Percentiles rank a stretch among this genome's conserved stretches.
Evolutionary conservation across 176 grass and related monocot species (phyloP).

Genomic region (Raddia distichophylla): DNA sequence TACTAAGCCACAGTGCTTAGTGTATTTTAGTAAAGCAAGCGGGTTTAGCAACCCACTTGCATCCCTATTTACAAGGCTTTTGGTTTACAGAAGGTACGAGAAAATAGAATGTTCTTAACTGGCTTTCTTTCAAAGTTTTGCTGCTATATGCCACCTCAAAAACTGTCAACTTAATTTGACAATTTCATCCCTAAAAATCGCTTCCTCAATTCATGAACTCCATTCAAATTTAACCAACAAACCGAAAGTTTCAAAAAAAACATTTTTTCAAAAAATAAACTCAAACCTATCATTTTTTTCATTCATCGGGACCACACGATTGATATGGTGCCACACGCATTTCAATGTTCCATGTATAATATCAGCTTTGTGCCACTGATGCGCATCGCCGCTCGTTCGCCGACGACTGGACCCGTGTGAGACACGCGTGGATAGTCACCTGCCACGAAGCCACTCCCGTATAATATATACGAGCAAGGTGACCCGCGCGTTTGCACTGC

Average conservation of each 20-base stretch:
- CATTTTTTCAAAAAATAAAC: not conserved
- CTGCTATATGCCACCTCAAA: not conserved
- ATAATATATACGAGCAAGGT: not conserved
- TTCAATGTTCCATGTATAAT: not conserved
- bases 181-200: not conserved
- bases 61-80: not conserved
- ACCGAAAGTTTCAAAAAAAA: not conserved
- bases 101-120: not conserved
- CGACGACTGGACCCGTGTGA: too few relatives aligned
- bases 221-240: not conserved
- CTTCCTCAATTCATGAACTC: not conserved
- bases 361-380: not conserved
- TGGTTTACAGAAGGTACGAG: not conserved
- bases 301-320: not conserved
- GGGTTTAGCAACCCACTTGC: too few relatives aligned
- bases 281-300: not conserved
- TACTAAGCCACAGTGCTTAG: too few relatives aligned
- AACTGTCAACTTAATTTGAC: not conserved
- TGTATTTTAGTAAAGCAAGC: too few relatives aligned
- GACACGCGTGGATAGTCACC: too few relatives aligned
- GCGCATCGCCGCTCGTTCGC: too few relatives aligned
- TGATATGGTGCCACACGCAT: not conserved
- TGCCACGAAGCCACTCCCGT: too few relatives aligned
- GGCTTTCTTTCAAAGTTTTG: not conserved
- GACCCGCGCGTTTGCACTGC: too few relatives aligned